A percentile compares a stretch with the other conserved stretches of the same genome.
phyloP scores from a whole-genome alignment of 1,284 basidiomycete species.

The Cryptococcus wingfieldii region DNA sequence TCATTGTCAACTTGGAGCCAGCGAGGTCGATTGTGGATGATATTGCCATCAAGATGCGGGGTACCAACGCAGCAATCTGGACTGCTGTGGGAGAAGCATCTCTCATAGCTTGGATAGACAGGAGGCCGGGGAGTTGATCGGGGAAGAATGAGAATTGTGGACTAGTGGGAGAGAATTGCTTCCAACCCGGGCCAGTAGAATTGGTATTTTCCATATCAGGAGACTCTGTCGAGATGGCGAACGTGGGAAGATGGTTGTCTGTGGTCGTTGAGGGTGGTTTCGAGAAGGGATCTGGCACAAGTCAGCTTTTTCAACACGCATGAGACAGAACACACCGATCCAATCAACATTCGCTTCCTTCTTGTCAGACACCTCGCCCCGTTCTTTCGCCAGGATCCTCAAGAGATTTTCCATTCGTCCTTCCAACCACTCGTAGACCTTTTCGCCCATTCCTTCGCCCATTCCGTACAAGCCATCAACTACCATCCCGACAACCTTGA shows the following conservation, averaged over 20 bases:
- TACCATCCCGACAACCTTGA: conserved; percentile 42
- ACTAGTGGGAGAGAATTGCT: conserved; percentile 26
- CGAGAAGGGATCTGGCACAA: conserved; percentile 15
- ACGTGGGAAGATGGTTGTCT: conserved; percentile 12
- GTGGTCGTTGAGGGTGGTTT: neutral
- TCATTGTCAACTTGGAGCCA: conserved; percentile 33
- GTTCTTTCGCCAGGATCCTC: conserved; percentile 15
- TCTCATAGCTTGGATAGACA: conserved; percentile 21
- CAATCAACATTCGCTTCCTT: conserved; percentile 1
- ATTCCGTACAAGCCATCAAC: conserved; percentile 31
- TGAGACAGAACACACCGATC: conserved; percentile 9
- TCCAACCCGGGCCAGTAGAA: conserved; percentile 23
- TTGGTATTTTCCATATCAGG: conserved; percentile 1
- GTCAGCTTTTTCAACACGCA: neutral
- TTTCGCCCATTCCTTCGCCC: conserved; percentile 47
- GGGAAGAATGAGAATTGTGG: conserved; percentile 15
- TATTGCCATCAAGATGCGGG: conserved; percentile 29
- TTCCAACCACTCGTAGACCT: conserved; percentile 52
- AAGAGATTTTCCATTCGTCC: conserved; percentile 31
- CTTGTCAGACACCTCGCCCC: conserved; percentile 1
- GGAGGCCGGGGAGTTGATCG: conserved; percentile 19
- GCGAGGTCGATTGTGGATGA: conserved; percentile 28
- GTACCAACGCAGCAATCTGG: conserved; percentile 26
- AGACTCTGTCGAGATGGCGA: conserved; percentile 18
- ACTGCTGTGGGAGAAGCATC: conserved; percentile 11